Conservation (phyloP, 1,139 yeast species). For the Kazachstania sp. region DNA sequence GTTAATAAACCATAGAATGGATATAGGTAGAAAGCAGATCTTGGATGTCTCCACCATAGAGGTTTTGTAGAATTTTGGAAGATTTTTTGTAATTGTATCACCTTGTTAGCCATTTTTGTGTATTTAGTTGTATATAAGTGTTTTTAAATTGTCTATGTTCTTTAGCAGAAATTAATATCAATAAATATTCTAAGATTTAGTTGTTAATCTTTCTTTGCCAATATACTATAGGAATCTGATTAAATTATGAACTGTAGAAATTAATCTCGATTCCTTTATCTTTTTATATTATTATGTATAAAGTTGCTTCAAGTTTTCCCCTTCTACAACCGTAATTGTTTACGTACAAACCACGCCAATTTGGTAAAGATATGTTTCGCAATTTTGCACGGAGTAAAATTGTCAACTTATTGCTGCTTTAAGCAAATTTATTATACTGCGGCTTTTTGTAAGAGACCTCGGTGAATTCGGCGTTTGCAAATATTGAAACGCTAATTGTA, state of each 20-base stretch:
- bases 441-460: background rate
- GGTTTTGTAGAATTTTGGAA: slow-evolving; percentile 67
- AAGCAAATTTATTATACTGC: background rate
- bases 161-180: background rate
- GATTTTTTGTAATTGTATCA: slow-evolving; percentile 65
- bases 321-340: no score
- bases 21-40: slow-evolving; percentile 73
- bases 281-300: no score
- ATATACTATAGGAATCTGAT: background rate
- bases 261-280: background rate
- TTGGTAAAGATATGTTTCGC: no score
- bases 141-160: background rate
- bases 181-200: background rate
- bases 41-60: slow-evolving; percentile 69
- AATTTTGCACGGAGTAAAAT: no score
- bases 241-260: background rate
- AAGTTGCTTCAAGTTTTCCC: no score
- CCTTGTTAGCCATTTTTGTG: slow-evolving; percentile 45
- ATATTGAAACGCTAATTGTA: background rate
- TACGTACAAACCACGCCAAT: no score
- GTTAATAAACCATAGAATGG: slow-evolving; percentile 87
- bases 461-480: slow-evolving; percentile 4
- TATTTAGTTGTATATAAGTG: background rate
- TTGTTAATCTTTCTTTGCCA: background rate
- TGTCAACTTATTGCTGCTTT: no score